Evolutionary conservation across 768 basidiomycete species (phyloP).

Genomic region (Exsudoporus frostii): DNA sequence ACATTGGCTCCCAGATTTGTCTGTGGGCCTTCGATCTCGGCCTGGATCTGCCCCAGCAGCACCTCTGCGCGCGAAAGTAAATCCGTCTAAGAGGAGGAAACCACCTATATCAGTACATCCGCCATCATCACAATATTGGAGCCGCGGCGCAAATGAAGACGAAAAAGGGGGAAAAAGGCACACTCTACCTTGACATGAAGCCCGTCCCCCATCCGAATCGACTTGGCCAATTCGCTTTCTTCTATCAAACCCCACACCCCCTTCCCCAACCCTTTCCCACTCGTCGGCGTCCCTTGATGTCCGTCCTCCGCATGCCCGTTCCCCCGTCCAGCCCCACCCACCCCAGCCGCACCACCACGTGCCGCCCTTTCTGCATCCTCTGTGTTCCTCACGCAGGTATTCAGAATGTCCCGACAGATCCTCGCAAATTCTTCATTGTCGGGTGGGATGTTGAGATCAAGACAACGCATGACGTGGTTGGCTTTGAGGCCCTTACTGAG

Average conservation of each 20-base stretch:
- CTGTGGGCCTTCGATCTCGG: neutral
- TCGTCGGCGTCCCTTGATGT: conserved; percentile 25
- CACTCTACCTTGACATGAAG: conserved; percentile 42
- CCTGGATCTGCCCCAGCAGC: conserved; percentile 39
- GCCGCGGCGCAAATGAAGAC: neutral
- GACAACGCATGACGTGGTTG: conserved; percentile 84
- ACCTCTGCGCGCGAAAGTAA: conserved; percentile 37
- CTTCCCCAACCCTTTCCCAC: conserved; percentile 56
- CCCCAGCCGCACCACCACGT: conserved; percentile 1
- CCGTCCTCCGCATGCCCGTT: conserved; percentile 11
- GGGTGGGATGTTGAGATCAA: conserved; percentile 90
- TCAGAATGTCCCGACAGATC: conserved; percentile 86
- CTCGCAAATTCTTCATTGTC: conserved; percentile 79
- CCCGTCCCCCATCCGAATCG: conserved; percentile 49
- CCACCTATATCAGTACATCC: neutral
- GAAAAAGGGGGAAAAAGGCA: conserved; percentile 11
- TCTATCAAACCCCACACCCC: conserved; percentile 86
- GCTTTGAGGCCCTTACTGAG: conserved; percentile 80
- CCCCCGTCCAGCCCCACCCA: neutral
- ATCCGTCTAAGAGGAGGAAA: conserved; percentile 1
- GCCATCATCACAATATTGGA: neutral
- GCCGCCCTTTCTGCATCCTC: conserved; percentile 66
- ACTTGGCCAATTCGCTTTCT: conserved; percentile 76
- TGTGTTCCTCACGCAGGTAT: conserved; percentile 89
- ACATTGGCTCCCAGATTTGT: neutral